Conservation (phyloP, 1,284 basidiomycete species). For the Schizophyllum commune region DNA sequence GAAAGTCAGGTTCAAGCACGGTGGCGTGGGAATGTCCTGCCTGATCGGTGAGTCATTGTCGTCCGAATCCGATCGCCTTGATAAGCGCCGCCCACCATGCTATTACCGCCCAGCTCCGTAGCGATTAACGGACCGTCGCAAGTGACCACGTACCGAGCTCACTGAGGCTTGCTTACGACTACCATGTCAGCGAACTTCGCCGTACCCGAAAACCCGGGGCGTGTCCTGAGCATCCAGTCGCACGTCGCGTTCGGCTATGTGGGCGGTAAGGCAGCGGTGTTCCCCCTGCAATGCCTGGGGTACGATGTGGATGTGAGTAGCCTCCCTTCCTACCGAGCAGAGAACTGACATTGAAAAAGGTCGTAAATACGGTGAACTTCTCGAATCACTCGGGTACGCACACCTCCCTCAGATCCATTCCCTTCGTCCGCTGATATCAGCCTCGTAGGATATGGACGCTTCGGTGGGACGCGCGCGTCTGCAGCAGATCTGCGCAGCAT, state of each 20-base stretch:
- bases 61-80: background rate
- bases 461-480: slow-evolving; percentile 67
- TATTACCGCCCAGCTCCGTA: background rate
- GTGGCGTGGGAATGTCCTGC: background rate
- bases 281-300: slow-evolving; percentile 91
- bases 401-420: background rate
- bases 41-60: background rate
- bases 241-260: slow-evolving; percentile 96
- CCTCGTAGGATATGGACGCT: slow-evolving; percentile 63
- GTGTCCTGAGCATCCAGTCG: slow-evolving; percentile 82
- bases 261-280: slow-evolving; percentile 91
- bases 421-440: background rate
- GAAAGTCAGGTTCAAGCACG: background rate
- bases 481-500: slow-evolving; percentile 62
- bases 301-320: slow-evolving; percentile 93
- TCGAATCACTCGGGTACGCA: slow-evolving; percentile 86
- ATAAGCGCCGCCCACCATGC: background rate
- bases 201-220: slow-evolving; percentile 15
- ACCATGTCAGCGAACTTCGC: background rate
- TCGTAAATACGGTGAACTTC: slow-evolving; percentile 92
- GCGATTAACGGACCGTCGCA: background rate
- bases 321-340: background rate
- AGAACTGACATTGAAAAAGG: slow-evolving; percentile 34
- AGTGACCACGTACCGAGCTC: background rate
- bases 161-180: background rate